phyloP scores from a whole-genome alignment of 257 asterid genomes.

The Solanum bulbocastanum region DNA sequence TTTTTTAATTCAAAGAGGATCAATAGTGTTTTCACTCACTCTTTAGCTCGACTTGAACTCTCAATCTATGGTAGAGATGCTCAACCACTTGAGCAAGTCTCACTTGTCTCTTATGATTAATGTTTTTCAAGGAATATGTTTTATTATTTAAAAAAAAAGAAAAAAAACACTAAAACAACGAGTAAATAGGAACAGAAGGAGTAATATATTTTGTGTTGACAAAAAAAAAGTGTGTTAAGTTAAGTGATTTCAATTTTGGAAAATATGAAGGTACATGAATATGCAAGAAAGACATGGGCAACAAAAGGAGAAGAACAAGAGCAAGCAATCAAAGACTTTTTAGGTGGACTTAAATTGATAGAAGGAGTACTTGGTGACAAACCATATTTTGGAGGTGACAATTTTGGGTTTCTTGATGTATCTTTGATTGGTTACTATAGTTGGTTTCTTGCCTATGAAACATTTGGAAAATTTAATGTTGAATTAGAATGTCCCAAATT shows the following conservation, averaged over 20 bases:
- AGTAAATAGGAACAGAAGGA: background rate
- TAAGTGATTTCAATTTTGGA: background rate
- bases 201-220: background rate
- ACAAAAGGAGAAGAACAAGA: slow-evolving; percentile 9
- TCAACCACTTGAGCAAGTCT: background rate
- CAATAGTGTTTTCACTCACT: background rate
- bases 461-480: background rate
- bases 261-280: background rate
- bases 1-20: too few species aligned
- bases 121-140: background rate
- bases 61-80: too few species aligned
- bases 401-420: slow-evolving; percentile 2
- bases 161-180: background rate
- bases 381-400: slow-evolving; percentile 1
- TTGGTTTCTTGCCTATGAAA: slow-evolving; percentile 1
- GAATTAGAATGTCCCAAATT: slow-evolving; percentile 6
- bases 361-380: slow-evolving; percentile 10
- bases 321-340: background rate
- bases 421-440: background rate
- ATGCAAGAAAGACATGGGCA: background rate
- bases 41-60: background rate
- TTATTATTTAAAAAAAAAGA: background rate
- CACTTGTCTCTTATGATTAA: background rate
- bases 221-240: background rate
- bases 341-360: background rate